Conservation (phyloP, 495 filamentous ascomycete genomes). For the Chaetomidium leptoderma region DNA sequence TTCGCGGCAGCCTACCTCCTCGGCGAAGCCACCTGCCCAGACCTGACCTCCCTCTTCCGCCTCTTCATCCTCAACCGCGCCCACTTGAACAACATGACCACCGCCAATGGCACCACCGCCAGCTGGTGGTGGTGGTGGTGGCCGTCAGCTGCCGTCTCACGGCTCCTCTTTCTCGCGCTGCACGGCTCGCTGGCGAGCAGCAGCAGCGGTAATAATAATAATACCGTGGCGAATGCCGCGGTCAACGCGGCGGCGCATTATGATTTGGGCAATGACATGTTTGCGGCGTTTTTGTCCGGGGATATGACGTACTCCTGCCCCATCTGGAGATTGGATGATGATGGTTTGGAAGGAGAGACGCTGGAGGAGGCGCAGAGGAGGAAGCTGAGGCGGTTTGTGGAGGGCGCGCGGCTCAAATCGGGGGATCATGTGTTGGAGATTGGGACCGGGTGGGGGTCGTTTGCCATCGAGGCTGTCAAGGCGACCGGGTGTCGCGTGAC, state of each 20-base stretch:
- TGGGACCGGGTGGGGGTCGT: constrained; percentile 65
- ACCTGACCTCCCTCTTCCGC: constrained; percentile 63
- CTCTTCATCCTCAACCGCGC: constrained; percentile 62
- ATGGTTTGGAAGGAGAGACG: constrained; percentile 43
- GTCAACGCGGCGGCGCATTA: constrained; percentile 68
- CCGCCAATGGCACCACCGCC: constrained; percentile 36
- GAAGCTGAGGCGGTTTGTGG: constrained; percentile 60
- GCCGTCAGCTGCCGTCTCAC: constrained; percentile 26
- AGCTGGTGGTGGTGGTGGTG: too few relatives aligned
- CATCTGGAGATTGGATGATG: constrained; percentile 46
- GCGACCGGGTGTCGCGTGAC: constrained; percentile 60
- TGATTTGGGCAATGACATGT: constrained; percentile 71
- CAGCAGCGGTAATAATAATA: constrained; percentile 42
- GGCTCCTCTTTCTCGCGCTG: background rate
- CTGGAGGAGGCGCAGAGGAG: constrained; percentile 61
- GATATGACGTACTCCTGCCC: constrained; percentile 78
- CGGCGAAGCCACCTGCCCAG: constrained; percentile 57
- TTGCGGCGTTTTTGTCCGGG: constrained; percentile 63
- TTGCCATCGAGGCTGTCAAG: constrained; percentile 59
- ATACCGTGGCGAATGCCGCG: constrained; percentile 60
- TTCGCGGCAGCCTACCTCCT: constrained; percentile 72
- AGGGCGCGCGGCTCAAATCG: constrained; percentile 53
- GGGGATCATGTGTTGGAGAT: constrained; percentile 66
- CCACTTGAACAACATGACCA: constrained; percentile 46
- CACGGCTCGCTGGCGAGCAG: background rate